Percentiles rank a stretch among this genome's conserved stretches.
Conservation (phyloP, 2,329 filamentous ascomycete genomes). For the Alternaria angustiovoidea region DNA sequence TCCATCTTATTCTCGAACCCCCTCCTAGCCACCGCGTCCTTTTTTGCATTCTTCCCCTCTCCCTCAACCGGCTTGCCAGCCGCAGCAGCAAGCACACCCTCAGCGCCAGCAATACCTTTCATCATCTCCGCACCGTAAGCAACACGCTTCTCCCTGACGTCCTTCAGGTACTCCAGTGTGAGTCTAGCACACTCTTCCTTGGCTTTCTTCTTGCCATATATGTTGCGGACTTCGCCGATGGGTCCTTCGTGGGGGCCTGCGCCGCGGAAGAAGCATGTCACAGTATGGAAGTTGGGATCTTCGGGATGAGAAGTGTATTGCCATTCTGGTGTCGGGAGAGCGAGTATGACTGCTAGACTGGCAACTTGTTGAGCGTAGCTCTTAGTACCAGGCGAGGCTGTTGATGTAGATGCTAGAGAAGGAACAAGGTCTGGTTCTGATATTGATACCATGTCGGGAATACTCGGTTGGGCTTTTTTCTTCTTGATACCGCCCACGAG, state of each 20-base stretch:
- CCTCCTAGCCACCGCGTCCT: background rate
- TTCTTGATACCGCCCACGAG: constrained; percentile 43
- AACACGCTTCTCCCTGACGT: constrained; percentile 39
- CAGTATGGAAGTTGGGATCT: constrained; percentile 44
- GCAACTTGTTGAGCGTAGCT: constrained; percentile 29
- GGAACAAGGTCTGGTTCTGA: background rate
- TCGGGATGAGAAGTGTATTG: constrained; percentile 12
- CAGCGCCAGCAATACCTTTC: constrained; percentile 16
- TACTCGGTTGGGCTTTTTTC: constrained; percentile 14
- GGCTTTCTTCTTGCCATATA: constrained; percentile 60
- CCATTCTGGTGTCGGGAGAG: constrained; percentile 35
- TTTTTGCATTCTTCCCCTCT: background rate
- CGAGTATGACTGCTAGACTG: constrained; percentile 28
- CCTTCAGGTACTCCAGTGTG: constrained; percentile 51
- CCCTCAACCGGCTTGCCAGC: background rate
- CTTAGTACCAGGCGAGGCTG: background rate
- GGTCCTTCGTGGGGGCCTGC: constrained; percentile 33
- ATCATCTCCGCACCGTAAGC: constrained; percentile 26
- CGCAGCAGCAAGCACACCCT: background rate
- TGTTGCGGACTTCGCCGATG: constrained; percentile 53
- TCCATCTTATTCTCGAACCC: background rate
- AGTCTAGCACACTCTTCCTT: constrained; percentile 58
- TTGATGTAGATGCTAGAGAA: background rate
- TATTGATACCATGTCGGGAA: background rate
- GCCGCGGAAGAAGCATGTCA: constrained; percentile 46